phyloP scores from a whole-genome alignment of 2,329 filamentous ascomycete genomes.

The Cryphonectria radicalis region DNA sequence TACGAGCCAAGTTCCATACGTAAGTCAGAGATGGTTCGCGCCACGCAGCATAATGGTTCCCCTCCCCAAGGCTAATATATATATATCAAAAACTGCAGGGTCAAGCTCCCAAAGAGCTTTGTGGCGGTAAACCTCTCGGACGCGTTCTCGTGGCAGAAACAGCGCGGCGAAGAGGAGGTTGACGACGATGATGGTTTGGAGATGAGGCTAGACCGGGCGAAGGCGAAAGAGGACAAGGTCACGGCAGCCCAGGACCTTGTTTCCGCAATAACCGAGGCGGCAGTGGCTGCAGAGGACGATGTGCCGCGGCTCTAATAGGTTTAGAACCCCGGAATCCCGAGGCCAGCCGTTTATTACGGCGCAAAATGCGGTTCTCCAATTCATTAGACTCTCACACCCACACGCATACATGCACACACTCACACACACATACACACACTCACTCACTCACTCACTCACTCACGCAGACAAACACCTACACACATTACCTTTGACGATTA shows the following conservation, averaged over 20 bases:
- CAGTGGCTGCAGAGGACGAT: conserved; percentile 20
- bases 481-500: not conserved
- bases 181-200: conserved; percentile 42
- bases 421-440: too few species aligned
- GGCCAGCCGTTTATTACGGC: not conserved
- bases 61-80: not conserved
- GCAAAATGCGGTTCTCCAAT: not conserved
- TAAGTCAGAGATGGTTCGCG: conserved; percentile 50
- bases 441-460: not conserved
- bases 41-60: not conserved
- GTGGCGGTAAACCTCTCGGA: conserved; percentile 67
- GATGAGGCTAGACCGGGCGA: conserved; percentile 43
- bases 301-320: conserved; percentile 8
- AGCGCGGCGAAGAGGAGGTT: conserved; percentile 46
- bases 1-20: conserved; percentile 94
- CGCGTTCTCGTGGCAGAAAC: conserved; percentile 62
- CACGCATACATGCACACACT: too few species aligned
- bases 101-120: conserved; percentile 69
- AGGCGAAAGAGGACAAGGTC: conserved; percentile 7
- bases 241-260: conserved; percentile 14
- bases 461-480: not conserved
- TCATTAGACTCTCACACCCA: not conserved
- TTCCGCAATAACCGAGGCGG: conserved; percentile 8
- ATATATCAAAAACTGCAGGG: conserved; percentile 45
- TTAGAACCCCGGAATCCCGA: not conserved